These are phyloP conservation scores for Moringa oleifera DNA, from an alignment of 345 rosid species.

Conservation along the genomic window DNA sequence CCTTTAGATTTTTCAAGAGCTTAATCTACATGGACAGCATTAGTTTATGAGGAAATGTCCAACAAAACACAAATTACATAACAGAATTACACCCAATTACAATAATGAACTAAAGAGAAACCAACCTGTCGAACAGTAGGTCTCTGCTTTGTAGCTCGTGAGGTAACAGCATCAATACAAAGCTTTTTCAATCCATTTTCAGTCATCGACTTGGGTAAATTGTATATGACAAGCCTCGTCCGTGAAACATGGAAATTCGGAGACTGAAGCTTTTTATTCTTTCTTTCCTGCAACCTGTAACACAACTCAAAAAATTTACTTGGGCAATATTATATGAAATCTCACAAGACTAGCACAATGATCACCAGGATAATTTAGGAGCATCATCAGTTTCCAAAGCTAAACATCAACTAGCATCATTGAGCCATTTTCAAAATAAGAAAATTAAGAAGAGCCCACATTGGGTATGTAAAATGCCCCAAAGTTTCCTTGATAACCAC, in stretches of 20 bases:
- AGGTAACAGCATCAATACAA: slow-evolving; percentile 64
- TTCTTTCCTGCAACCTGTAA: slow-evolving; percentile 79
- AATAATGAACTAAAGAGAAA: slow-evolving; percentile 1
- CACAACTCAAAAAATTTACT: slow-evolving; percentile 5
- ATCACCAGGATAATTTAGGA: too few relatives aligned
- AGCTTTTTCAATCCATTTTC: slow-evolving; percentile 63
- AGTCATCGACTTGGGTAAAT: slow-evolving; percentile 76
- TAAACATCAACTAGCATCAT: too few relatives aligned
- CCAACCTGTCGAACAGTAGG: slow-evolving; percentile 81
- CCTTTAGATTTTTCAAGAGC: slow-evolving; percentile 57
- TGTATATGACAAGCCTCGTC: slow-evolving; percentile 75
- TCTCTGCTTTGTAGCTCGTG: slow-evolving; percentile 89
- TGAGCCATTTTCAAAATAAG: too few relatives aligned
- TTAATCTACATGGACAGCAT: slow-evolving; percentile 52
- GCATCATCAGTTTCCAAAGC: too few relatives aligned
- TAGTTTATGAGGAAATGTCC: background rate
- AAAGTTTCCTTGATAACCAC: too few relatives aligned
- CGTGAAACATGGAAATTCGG: slow-evolving; percentile 89
- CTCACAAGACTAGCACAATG: background rate
- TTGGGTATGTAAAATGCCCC: too few relatives aligned
- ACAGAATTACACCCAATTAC: background rate
- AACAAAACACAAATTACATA: background rate
- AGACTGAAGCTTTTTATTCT: slow-evolving; percentile 79
- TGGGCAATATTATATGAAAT: background rate
- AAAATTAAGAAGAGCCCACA: too few relatives aligned